Base-by-base conservation (phyloP, 176 grass and related monocot genomes). In the Olyra latifolia region DNA sequence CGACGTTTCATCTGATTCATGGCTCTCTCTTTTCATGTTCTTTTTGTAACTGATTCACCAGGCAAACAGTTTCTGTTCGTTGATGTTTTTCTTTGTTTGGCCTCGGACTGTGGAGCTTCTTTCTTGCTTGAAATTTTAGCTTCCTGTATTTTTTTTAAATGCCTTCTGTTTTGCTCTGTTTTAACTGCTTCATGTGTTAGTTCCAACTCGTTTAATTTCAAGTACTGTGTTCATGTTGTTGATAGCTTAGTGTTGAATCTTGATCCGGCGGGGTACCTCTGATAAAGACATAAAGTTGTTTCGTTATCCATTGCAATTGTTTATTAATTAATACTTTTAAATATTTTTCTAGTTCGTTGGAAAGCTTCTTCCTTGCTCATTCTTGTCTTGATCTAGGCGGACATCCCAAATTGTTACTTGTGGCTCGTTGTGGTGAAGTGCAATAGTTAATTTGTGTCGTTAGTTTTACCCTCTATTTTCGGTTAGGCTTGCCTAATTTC, bases 251-350 rank as follows among this genome's bases (percentile, higher is more conserved):
- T 23, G 39, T 75, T 28, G 41, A 14, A 49, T 80, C 24, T 66
- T 42, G 44, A 45, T 47, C 62, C 58, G 11, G 42, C 58, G 11
- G 42, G 28, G 4, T 50, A 47, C 50, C 50, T 86, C 27, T n/a
- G 48, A 57, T 72, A 72, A 71, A 71, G 11, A 72, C 77, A 46
- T 72, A 42, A 35, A 71, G 46, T 9, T 7, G 4, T 39, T 27
- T 80, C 1, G 1, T 56, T 73, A 56, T 58, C 22, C 55, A 25
- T 25, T 58, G 55, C 55, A 25, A 58, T 58, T 58, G 55, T 58
- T 58, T 58, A 58, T 13, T 32, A 62, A 12, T 32, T 62, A 28
- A 56, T 56, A 55, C 20, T 55, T 22, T 55, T 6, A 49, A 5
- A 17, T 6, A 1, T 49, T 49, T 49, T 49, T 13, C 15, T 17